phyloP scores from a whole-genome alignment of 2,329 filamentous ascomycete genomes.

The Cladosporium sp. region DNA sequence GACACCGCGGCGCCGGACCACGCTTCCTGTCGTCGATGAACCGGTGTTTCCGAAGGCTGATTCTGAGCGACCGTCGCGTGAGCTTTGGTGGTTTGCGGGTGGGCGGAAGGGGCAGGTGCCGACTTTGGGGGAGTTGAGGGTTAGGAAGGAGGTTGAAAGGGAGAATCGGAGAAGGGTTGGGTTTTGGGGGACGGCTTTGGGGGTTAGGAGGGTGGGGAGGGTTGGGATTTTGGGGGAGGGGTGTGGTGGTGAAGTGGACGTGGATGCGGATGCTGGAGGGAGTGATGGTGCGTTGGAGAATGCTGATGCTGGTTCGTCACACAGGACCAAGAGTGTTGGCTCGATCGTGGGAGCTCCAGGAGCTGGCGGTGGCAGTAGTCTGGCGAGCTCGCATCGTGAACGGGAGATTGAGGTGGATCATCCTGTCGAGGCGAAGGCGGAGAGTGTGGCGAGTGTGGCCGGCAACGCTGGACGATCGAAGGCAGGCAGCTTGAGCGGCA shows the following conservation, averaged over 20 bases:
- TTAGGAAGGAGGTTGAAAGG: slow-evolving; percentile 13
- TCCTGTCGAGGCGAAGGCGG: background rate
- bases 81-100: slow-evolving; percentile 14
- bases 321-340: background rate
- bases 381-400: background rate
- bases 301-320: background rate
- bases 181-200: slow-evolving; percentile 16
- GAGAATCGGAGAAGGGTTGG: slow-evolving; percentile 13
- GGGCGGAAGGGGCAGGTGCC: background rate
- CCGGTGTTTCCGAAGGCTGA: background rate
- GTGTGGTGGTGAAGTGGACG: background rate
- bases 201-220: slow-evolving; percentile 10
- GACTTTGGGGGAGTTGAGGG: slow-evolving; percentile 13
- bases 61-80: background rate
- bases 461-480: background rate
- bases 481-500: background rate
- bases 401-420: background rate
- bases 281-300: background rate
- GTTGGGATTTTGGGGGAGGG: background rate
- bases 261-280: background rate
- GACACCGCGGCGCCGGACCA: background rate
- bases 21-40: background rate
- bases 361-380: background rate
- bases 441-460: background rate
- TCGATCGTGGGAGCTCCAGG: background rate